Conservation (phyloP, 768 basidiomycete species). For the Russula earlei region DNA sequence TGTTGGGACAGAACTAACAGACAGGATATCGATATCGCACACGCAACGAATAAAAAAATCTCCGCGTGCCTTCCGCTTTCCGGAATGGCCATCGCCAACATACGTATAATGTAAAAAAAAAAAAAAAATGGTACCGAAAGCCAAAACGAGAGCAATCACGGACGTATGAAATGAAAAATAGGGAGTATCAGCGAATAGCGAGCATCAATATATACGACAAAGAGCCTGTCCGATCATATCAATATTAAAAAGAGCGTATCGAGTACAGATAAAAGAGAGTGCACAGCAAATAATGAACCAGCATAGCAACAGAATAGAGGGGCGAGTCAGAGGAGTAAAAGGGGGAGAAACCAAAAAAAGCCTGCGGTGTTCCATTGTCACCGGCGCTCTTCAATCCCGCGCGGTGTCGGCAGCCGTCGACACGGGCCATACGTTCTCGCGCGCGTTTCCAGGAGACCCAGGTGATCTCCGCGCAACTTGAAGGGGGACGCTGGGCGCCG, state of each 20-base stretch:
- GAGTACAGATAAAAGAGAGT: constrained; percentile 4
- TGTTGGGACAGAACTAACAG: neutral
- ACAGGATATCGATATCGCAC: neutral
- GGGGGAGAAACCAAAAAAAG: neutral
- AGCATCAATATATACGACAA: constrained; percentile 17
- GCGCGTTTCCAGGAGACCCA: constrained; percentile 17
- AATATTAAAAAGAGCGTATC: constrained; percentile 14
- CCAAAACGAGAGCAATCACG: constrained; percentile 4
- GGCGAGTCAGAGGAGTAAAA: neutral
- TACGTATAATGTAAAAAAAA: constrained; percentile 17
- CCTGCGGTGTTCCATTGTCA: neutral
- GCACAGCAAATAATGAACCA: constrained; percentile 15
- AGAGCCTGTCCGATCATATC: constrained; percentile 13
- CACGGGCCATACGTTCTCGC: constrained; percentile 29
- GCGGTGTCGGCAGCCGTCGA: constrained; percentile 21
- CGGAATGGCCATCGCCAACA: constrained; percentile 15
- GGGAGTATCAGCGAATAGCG: constrained; percentile 7
- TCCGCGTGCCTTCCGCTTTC: constrained; percentile 10
- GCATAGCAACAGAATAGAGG: constrained; percentile 9
- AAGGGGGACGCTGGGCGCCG: constrained; percentile 23
- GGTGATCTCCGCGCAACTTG: constrained; percentile 21
- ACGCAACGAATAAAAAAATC: neutral
- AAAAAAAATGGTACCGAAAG: constrained; percentile 13
- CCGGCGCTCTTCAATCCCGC: constrained; percentile 12
- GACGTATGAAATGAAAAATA: constrained; percentile 2